Percentiles rank a stretch among this genome's conserved stretches.
phyloP scores from a whole-genome alignment of 2,329 filamentous ascomycete species.

The Pseudopithomyces chartarum region DNA sequence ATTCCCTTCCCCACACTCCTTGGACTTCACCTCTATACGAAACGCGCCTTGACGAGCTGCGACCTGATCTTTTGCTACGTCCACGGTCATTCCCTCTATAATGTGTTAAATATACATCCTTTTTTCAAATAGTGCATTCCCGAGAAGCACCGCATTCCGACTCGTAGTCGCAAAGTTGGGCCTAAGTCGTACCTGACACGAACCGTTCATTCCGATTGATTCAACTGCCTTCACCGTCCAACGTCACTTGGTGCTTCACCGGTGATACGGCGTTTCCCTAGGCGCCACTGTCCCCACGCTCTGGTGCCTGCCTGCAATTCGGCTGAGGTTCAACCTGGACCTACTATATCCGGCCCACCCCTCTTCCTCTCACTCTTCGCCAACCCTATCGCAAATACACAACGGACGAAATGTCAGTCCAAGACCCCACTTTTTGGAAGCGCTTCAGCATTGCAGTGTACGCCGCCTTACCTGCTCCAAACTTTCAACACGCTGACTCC shows the following conservation, averaged over 20 bases:
- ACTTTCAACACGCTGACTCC: background rate
- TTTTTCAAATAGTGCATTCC: background rate
- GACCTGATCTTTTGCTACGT: background rate
- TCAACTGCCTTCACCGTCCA: background rate
- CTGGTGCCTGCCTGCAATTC: background rate
- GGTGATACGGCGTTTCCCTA: background rate
- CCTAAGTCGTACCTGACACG: background rate
- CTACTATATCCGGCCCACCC: background rate
- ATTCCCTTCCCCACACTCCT: slow-evolving; percentile 7
- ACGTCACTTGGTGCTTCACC: background rate
- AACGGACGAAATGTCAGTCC: slow-evolving; percentile 51
- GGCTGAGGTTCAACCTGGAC: background rate
- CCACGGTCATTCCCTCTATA: background rate
- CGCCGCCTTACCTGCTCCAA: background rate
- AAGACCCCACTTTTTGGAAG: slow-evolving; percentile 65
- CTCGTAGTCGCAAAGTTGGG: background rate
- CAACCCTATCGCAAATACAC: background rate
- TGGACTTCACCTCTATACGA: background rate
- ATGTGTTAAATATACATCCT: background rate
- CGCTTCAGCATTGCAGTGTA: slow-evolving; percentile 62
- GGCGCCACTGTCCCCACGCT: background rate
- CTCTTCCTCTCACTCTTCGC: background rate
- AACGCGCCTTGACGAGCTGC: slow-evolving; percentile 11
- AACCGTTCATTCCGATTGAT: background rate
- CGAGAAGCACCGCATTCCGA: slow-evolving; percentile 2